These are phyloP conservation scores for Pythium dissimile DNA, from an alignment of 352 stramenopile species.

Conservation along the genomic window DNA sequence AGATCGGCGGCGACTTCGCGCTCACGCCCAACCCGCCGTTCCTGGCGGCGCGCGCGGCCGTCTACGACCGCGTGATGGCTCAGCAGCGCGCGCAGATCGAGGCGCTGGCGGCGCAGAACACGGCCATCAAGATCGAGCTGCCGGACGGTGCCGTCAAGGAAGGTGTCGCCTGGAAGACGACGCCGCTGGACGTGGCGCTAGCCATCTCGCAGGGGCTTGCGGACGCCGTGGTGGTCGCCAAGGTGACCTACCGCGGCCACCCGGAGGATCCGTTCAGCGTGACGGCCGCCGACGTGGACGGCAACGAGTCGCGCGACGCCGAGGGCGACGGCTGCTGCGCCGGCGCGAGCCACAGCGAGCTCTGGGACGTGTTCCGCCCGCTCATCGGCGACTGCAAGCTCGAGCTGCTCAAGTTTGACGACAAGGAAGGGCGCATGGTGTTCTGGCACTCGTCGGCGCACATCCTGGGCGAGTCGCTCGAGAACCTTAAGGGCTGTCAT, in stretches of 20 bases:
- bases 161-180: conserved; percentile 92
- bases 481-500: conserved; percentile 94
- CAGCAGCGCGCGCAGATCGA: conserved; percentile 64
- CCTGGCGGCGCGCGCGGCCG: conserved; percentile 60
- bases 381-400: conserved; percentile 96
- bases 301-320: conserved; percentile 71
- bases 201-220: conserved; percentile 95
- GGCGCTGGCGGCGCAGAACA: conserved; percentile 76
- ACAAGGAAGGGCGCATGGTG: conserved; percentile 83
- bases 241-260: conserved; percentile 83
- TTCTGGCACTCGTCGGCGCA: conserved; percentile 99
- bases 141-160: conserved; percentile 94
- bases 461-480: conserved; percentile 96
- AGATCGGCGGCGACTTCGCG: conserved; percentile 84
- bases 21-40: conserved; percentile 84
- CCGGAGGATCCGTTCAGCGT: conserved; percentile 75
- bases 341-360: conserved; percentile 60
- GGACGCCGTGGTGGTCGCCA: conserved; percentile 91
- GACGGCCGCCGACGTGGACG: conserved; percentile 85
- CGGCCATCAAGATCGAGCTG: conserved; percentile 95
- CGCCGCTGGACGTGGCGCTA: conserved; percentile 95
- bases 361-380: conserved; percentile 97
- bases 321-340: conserved; percentile 46
- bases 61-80: conserved; percentile 88
- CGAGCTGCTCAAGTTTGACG: conserved; percentile 98